These are phyloP conservation scores for Paramecium pentaurelia DNA, from an alignment of 73 alveolate genomes.

Conservation along the genomic window DNA sequence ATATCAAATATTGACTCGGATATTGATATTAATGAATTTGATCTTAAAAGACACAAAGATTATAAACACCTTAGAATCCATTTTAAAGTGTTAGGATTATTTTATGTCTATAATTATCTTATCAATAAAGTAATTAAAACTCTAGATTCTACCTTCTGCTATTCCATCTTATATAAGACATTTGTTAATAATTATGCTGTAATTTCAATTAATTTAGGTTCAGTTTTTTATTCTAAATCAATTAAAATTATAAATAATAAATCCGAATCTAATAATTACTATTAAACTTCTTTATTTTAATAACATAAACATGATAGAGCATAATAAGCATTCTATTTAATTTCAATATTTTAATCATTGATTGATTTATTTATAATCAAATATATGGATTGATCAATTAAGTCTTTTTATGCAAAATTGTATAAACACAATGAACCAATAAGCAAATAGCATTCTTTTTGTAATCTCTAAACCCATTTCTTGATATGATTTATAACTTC, in stretches of 20 bases:
- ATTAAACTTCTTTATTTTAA: background rate
- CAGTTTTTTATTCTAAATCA: background rate
- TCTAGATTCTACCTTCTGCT: background rate
- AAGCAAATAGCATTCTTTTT: background rate
- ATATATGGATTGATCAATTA: background rate
- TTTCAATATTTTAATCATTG: background rate
- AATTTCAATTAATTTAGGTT: background rate
- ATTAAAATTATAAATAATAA: background rate
- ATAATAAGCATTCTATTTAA: background rate
- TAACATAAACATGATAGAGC: constrained; percentile 10
- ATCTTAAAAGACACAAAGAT: background rate
- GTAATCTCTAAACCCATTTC: background rate
- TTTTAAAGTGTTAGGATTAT: background rate
- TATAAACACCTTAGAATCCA: background rate
- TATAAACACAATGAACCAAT: constrained; percentile 11
- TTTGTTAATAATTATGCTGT: background rate
- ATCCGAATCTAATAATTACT: background rate
- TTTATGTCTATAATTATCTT: background rate
- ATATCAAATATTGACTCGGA: background rate
- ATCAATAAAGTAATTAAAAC: background rate
- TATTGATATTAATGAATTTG: background rate
- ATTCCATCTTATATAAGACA: background rate
- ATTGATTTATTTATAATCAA: background rate
- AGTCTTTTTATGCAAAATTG: background rate
- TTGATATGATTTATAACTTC: background rate